phyloP scores from a whole-genome alignment of 805 yeast species.

The Brettanomyces anomalus region DNA sequence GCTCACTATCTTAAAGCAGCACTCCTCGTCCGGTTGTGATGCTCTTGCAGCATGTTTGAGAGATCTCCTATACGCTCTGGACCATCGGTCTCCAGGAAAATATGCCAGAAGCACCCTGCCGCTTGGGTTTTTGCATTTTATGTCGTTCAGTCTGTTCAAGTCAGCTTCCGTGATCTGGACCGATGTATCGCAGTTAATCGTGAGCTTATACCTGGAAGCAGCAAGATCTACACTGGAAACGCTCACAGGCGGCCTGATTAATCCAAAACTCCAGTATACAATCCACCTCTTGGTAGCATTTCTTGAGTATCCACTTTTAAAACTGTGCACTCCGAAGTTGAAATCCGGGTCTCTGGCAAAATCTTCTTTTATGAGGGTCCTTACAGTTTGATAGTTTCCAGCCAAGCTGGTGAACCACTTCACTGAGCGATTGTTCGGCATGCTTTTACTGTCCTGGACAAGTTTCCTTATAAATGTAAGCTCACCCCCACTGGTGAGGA shows the following conservation, averaged over 20 bases:
- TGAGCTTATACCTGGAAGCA: not conserved
- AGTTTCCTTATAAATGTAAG: conserved; percentile 25
- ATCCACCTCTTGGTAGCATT: conserved; percentile 28
- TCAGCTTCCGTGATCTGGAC: no score
- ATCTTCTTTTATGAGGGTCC: not conserved
- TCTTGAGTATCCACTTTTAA: conserved; percentile 15
- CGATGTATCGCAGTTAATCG: not conserved
- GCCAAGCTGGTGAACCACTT: conserved; percentile 10
- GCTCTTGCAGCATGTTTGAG: not conserved
- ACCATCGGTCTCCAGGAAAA: conserved; percentile 20
- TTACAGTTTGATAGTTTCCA: conserved; percentile 8
- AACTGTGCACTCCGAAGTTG: conserved; percentile 25
- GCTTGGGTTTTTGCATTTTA: not conserved
- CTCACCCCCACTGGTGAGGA: conserved; percentile 41
- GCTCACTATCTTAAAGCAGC: conserved; percentile 5
- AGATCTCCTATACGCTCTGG: conserved; percentile 19
- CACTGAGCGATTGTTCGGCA: not conserved
- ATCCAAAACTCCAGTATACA: conserved; percentile 28
- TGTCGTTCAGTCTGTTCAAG: no score
- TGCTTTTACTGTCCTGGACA: conserved; percentile 6
- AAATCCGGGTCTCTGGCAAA: conserved; percentile 1
- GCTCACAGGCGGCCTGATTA: conserved; percentile 1
- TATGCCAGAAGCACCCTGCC: not conserved
- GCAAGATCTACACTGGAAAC: not conserved
- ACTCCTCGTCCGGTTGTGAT: conserved; percentile 5